Percentiles rank a stretch among this genome's conserved stretches.
These are phyloP conservation scores for Turritis glabra DNA, from an alignment of 345 rosid genomes.

Conservation along the genomic window DNA sequence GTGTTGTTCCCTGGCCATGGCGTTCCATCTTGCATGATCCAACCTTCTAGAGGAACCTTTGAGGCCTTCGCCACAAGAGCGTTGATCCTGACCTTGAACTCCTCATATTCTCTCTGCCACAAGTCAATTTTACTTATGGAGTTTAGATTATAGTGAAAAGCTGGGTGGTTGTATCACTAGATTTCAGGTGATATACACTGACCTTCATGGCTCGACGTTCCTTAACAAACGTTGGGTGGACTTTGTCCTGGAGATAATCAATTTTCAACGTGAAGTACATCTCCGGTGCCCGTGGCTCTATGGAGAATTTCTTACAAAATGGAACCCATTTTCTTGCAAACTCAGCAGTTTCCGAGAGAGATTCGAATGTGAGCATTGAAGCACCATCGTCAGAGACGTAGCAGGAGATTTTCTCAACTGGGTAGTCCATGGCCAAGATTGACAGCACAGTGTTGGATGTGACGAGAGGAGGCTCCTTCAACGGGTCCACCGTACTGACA, in stretches of 20 bases:
- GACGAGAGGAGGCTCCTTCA: conserved; percentile 98
- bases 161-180: background rate
- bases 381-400: conserved; percentile 96
- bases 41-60: conserved; percentile 83
- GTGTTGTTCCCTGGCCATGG: conserved; percentile 99
- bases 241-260: conserved; percentile 97
- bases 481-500: conserved; percentile 96
- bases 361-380: conserved; percentile 92
- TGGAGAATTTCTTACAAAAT: conserved; percentile 68
- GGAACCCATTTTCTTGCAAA: conserved; percentile 91
- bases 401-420: conserved; percentile 92
- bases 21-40: conserved; percentile 99
- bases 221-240: conserved; percentile 92
- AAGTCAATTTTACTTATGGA: conserved; percentile 3
- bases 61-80: conserved; percentile 85
- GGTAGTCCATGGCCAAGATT: conserved; percentile 93
- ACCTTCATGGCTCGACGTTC: conserved; percentile 99
- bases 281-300: conserved; percentile 81
- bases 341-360: conserved; percentile 79
- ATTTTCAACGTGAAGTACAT: conserved; percentile 73
- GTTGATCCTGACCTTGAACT: conserved; percentile 89
- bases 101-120: conserved; percentile 91
- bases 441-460: conserved; percentile 89
- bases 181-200: conserved; percentile 11
- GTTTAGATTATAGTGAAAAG: conserved; percentile 13